Evolutionary conservation across 2,329 filamentous ascomycete species (phyloP), one percentile per base, ranked within the genome.

Genomic region (Penicillium sp.): DNA sequence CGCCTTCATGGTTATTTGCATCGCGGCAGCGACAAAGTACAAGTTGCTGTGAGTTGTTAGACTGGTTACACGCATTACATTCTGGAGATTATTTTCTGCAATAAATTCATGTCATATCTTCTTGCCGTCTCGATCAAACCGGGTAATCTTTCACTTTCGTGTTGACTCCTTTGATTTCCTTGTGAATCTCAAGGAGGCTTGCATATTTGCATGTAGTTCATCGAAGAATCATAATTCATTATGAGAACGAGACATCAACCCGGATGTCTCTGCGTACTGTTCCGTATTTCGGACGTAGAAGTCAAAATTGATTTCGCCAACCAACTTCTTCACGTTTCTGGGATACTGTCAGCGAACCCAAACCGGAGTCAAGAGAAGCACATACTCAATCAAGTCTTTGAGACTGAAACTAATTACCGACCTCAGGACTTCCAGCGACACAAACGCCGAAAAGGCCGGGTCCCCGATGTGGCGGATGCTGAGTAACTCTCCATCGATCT

Each of bases 391-490:
- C 24, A 72, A 50, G 21, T 62, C 64, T 45, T 62, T 63, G 48
- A 72, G 54, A 21, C 61, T 65, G 39, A 63, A 67, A 34, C 64
- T 66, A 13, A 71, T 60, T 47, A 70, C 64, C 7, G 65, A 68
- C 38, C 69, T 62, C 42, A 71, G 16, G 9, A 91, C 84, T 67
- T 90, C 87, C 57, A 90, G 76, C 11, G 89, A 83, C 0, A 88
- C 87, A 70, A 90, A 91, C 40, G 87, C 86, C 7, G 86, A 83
- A 71, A 89, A 90, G 0, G 87, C 87, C 0, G 86, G 85, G 65
- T 90, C 85, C 10, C 83, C 80, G 50, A 90, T 80, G 67, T 90
- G 86, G 48, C 77, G 70, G 3, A 88, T 75, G 62, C 81, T 83
- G 43, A 90, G 67, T 21, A 89, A 80, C 51, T 82, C 79, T 6